Conservation (phyloP, 139 green algal species). For the Ettlia oleoabundans region DNA sequence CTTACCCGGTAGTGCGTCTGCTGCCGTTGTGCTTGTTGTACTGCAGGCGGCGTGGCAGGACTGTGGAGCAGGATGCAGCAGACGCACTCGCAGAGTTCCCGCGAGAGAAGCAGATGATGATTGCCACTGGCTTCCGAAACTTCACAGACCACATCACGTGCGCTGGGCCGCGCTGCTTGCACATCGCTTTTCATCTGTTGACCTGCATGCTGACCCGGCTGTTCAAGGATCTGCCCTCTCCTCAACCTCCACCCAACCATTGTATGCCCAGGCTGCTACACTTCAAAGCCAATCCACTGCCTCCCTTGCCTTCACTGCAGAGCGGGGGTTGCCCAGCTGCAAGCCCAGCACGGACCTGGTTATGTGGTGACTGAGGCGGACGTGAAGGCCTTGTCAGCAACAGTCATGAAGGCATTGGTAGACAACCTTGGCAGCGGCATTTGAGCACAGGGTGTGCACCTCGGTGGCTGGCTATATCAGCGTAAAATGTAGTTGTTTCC, state of each 20-base stretch:
- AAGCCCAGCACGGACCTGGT: not conserved
- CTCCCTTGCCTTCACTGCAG: not conserved
- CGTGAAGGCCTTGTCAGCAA: not conserved
- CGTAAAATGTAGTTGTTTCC: no score
- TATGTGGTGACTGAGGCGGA: slow-evolving; percentile 11
- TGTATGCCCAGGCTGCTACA: no score
- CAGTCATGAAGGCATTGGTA: not conserved
- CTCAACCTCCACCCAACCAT: no score
- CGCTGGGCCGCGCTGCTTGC: not conserved
- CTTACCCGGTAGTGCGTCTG: not conserved
- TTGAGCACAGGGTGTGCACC: no score
- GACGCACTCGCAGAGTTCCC: not conserved
- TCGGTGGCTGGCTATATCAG: no score
- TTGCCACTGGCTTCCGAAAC: not conserved
- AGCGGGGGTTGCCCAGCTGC: not conserved
- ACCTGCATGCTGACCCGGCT: no score
- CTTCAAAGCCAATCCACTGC: no score
- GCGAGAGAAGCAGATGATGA: not conserved
- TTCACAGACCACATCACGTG: slow-evolving; percentile 21
- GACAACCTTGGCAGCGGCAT: no score
- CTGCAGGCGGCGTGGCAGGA: slow-evolving; percentile 22
- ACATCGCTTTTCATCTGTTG: not conserved
- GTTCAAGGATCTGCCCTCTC: no score
- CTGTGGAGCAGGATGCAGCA: not conserved
- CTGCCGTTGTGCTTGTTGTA: not conserved